phyloP scores from a whole-genome alignment of 768 basidiomycete genomes.

The Sarcomyxa edulis region DNA sequence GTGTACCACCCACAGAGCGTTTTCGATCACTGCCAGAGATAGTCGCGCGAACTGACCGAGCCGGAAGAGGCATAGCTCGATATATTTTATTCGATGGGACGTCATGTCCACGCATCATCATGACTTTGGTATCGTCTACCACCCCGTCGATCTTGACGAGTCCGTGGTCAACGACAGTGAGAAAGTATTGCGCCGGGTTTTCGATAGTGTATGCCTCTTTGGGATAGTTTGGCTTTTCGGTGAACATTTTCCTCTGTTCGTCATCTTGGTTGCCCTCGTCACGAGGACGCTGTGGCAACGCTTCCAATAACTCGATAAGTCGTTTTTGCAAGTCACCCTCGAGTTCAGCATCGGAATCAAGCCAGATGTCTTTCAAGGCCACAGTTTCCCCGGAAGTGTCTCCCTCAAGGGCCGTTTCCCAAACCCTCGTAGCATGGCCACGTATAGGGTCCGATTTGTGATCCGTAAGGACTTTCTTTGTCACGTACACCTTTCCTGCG shows the following conservation, averaged over 20 bases:
- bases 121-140: too few relatives aligned
- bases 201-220: too few relatives aligned
- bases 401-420: conserved; percentile 1
- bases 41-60: too few relatives aligned
- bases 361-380: background rate
- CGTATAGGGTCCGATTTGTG: conserved; percentile 1
- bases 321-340: background rate
- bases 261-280: background rate
- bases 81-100: background rate
- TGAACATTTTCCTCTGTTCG: background rate
- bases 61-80: too few relatives aligned
- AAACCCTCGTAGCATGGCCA: conserved; percentile 8
- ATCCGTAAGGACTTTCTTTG: background rate
- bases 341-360: background rate
- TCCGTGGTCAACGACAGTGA: too few relatives aligned
- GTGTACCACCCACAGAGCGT: too few relatives aligned
- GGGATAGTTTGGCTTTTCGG: background rate
- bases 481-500: conserved; percentile 2
- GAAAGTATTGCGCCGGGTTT: background rate
- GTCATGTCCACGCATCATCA: background rate
- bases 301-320: background rate
- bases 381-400: background rate
- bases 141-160: too few relatives aligned
- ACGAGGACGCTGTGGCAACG: background rate
- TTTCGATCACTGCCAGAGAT: too few relatives aligned